Base-by-base conservation (phyloP, 2,329 filamentous ascomycete genomes). In the Ophiostoma ips region DNA sequence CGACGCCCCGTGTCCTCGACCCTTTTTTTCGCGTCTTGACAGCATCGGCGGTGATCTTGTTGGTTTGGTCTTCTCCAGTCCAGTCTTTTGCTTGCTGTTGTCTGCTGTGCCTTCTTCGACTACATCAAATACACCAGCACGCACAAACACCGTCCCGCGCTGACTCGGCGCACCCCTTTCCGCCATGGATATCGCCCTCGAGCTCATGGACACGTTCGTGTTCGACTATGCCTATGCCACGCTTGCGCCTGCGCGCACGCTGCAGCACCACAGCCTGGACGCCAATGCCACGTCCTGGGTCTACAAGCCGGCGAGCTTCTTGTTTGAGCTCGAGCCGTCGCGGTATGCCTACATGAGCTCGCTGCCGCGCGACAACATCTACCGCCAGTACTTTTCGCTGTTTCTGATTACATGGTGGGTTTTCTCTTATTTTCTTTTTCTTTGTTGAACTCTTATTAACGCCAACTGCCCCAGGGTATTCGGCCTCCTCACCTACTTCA, bases 171-270 rank as follows among this genome's bases (percentile, higher is more conserved):
- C 36, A 43, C 37, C 35, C 44, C 21, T 36, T 46, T 10, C 51
- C 49, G 36, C 47, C 51, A 95, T 96, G 90, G 90, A 96, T 73
- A 79, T 95, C 68, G 79, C 92, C 43, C 83, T 95, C 57, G 89
- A 95, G 68, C 60, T 89, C 53, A 76, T 79, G 67, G 90, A 96
- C 68, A 86, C 82, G 59, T 87, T 83, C 61, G 60, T 89, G 55
- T 83, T 84, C 66, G 90, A 96, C 68, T 77, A 82, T 58, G 59
- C 84, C 52, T 95, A 94, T 63, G 82, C 88, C 46, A 70, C 85
- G n/a, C 88, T 89, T 8, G 69, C 70, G 43, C 70, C 67, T 30
- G 67, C 71, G 12, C 69, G 71, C 28, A 72, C 71, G 16, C 75
- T 75, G 60, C 72, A 76, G 41, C 12, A 19, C 43, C 43, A 15